These are phyloP conservation scores for Vanilla planifolia DNA, from an alignment of 106 monocot species.

Conservation along the genomic window DNA sequence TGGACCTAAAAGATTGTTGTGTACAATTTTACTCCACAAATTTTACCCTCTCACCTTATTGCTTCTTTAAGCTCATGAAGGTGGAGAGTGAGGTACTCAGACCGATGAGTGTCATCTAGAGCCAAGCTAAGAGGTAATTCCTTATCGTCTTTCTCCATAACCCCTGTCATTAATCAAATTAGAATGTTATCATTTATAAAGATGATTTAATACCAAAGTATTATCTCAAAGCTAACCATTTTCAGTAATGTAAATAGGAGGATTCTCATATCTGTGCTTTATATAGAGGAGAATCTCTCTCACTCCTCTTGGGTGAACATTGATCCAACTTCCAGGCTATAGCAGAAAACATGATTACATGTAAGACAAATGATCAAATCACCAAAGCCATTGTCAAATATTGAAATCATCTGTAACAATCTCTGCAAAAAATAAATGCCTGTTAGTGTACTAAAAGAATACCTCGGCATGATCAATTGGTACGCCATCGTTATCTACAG, in stretches of 20 bases:
- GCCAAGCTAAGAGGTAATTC: not conserved
- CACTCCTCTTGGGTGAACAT: not conserved
- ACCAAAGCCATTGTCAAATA: too few relatives aligned
- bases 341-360: not conserved
- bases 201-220: not conserved
- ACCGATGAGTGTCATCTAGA: not conserved
- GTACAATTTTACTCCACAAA: too few relatives aligned
- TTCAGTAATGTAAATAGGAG: not conserved
- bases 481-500: not conserved
- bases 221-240: not conserved
- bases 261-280: not conserved
- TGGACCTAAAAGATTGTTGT: too few relatives aligned
- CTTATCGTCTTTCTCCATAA: not conserved
- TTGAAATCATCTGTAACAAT: not conserved
- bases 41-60: not conserved
- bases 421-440: too few relatives aligned
- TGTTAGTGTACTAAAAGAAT: not conserved
- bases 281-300: not conserved
- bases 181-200: not conserved
- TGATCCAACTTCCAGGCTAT: not conserved
- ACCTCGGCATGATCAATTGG: slow-evolving; percentile 5
- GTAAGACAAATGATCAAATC: not conserved
- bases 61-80: not conserved
- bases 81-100: not conserved
- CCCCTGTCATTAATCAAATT: not conserved